Percentiles rank a stretch among this genome's conserved stretches.
Conservation (phyloP, 2,329 filamentous ascomycete species). For the Cryphonectria radicalis region DNA sequence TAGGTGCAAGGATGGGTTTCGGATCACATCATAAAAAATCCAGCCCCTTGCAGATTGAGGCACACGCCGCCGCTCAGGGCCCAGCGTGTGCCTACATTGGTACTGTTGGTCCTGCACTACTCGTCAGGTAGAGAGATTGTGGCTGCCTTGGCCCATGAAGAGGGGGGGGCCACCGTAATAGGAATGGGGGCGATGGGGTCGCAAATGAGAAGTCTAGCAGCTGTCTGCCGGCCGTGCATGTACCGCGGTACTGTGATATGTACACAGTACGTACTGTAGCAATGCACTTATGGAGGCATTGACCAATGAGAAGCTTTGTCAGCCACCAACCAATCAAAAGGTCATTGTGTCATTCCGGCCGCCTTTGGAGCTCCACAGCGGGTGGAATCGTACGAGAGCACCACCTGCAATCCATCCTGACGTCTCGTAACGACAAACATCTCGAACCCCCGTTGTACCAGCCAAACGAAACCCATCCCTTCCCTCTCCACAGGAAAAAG, state of each 20-base stretch:
- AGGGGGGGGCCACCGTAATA: not conserved
- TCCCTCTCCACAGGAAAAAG: not conserved
- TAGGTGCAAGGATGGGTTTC: not conserved
- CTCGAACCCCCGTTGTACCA: constrained; percentile 29
- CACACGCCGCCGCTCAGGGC: constrained; percentile 5
- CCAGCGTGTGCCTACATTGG: not conserved
- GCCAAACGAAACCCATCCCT: constrained; percentile 26
- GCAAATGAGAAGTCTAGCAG: not conserved
- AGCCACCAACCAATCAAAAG: constrained; percentile 17
- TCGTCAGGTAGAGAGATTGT: not conserved
- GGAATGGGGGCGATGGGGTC: not conserved
- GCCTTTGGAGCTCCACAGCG: constrained; percentile 5
- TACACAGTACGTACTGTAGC: constrained; percentile 13
- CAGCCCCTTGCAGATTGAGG: constrained; percentile 3
- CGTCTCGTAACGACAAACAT: constrained; percentile 4
- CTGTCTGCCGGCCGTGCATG: not conserved
- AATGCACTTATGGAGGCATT: constrained; percentile 10
- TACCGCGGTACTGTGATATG: too few relatives aligned
- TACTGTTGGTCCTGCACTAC: not conserved
- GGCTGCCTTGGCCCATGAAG: not conserved
- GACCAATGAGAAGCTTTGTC: constrained; percentile 18
- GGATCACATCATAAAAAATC: not conserved
- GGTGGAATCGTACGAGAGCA: constrained; percentile 13
- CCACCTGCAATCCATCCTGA: constrained; percentile 5
- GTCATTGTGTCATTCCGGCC: constrained; percentile 22